Evolutionary conservation across 345 rosid species (phyloP), one percentile per base, ranked within the genome.

Genomic region (Gossypium ekmanianum): DNA sequence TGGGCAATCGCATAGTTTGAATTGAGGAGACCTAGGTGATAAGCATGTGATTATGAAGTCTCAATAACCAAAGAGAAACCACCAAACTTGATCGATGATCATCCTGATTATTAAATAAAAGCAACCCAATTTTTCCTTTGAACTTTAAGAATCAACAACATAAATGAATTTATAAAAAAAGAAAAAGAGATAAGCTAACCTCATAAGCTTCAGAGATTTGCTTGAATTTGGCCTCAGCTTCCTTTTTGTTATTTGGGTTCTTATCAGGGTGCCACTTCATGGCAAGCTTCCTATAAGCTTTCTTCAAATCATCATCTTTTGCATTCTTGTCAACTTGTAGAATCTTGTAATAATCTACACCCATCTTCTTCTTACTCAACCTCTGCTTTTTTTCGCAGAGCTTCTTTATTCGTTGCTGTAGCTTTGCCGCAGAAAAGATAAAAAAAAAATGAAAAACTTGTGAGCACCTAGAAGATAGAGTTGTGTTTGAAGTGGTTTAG

Each of bases 251-350:
- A 52, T 81, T 86, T 17, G 97, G 98, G 81, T 93, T 93, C 87
- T 93, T 93, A 78, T 93, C 98, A 11, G 97, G 98, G 76, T 91
- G 98, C 98, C 98, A 91, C 65, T 89, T 91, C 94, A 91, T 89
- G 39, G 98, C 98, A 61, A 93, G 96, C 83, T 87, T 93, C 61
- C 97, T 80, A 68, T 93, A 93, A 50, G 98, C 88, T 81, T 93
- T 93, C 91, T 88, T 93, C 73, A 91, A 77, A 69, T 91, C 98
- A 0, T 89, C 98, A 52, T 91, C 97, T 14, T 66, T 87, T 1
- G 93, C 94, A 73, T 73, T 84, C 83, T 77, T 91, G 50, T 89
- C 92, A 0, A 93, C 97, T 76, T 86, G 77, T 77, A 93, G 81
- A 47, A 87, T 69, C 71, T 85, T 88, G 70, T 82, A 91, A 75